Base-by-base conservation (phyloP, 345 rosid genomes). In the Garcia nutans region DNA sequence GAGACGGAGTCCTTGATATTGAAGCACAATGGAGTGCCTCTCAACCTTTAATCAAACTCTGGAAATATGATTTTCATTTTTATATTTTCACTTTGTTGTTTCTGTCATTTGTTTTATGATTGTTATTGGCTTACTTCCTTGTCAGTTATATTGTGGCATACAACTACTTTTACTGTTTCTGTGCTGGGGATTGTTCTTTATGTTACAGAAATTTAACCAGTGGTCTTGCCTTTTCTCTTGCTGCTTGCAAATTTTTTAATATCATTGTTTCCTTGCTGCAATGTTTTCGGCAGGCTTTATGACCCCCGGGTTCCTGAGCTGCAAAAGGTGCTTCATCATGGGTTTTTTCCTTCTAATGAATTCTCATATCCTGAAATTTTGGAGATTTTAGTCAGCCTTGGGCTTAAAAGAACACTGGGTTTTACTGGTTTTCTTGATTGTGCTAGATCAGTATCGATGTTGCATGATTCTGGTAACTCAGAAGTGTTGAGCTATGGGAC, bases 291-390 rank as follows among this genome's bases (percentile, higher is more conserved):
- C 93, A 94, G 98, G 89, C 93, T 92, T 65, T 92, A 94, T 65
- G 98, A 94, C 86, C 98, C 98, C 82, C 94, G 93, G 33, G 80
- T 89, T 72, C 88, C 88, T 84, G 92, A 81, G 79, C 87, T 89
- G 65, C 82, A 72, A 33, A 86, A 85, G 78, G 63, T 92, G 82
- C 94, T 94, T 59, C 92, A 91, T 70, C 79, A 72, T 79, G 93
- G 87, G 37, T 94, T 88, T 84, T 94, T 94, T 80, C 98, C 98
- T 79, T 88, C 92, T 65, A 85, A 85, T 68, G 81, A 85, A 71
- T 94, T 94, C 82, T 86, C 84, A 41, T 88, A 92, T 80, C 87
- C 92, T 78, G 89, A 88, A 84, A 85, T 78, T 75, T 82, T 94
- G 82, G 96, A 92, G 75, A 84, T 84, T 59, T 87, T 94, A 76